Conservation (phyloP, 2,329 filamentous ascomycete species). For the Curvularia sp. region DNA sequence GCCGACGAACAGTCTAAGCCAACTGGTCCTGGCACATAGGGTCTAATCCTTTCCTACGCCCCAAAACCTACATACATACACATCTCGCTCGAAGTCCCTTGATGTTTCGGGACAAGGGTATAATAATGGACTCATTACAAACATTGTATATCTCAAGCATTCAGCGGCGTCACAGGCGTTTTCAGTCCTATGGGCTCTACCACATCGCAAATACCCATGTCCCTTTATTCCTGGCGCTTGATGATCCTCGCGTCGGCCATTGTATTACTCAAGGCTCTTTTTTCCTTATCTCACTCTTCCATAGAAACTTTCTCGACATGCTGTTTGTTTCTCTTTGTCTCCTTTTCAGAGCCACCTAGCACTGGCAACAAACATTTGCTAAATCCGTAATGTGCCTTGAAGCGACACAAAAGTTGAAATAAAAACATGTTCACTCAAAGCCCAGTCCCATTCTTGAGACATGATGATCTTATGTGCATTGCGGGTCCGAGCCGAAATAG, state of each 20-base stretch:
- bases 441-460: too few species aligned
- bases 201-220: constrained; percentile 22
- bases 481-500: neutral
- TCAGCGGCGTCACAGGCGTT: constrained; percentile 13
- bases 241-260: constrained; percentile 4
- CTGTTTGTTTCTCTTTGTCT: constrained; percentile 2
- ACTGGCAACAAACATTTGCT: neutral
- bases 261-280: constrained; percentile 16
- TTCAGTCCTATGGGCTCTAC: neutral
- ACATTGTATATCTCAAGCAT: constrained; percentile 17
- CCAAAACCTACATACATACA: constrained; percentile 2
- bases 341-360: constrained; percentile 10
- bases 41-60: neutral
- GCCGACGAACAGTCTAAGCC: constrained; percentile 19
- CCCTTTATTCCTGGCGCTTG: constrained; percentile 7
- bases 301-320: constrained; percentile 2
- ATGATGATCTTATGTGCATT: neutral
- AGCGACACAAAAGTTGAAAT: constrained; percentile 2
- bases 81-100: constrained; percentile 7
- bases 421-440: neutral
- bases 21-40: constrained; percentile 12
- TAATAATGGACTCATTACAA: constrained; percentile 2
- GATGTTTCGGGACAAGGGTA: constrained; percentile 1
- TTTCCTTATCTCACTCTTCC: neutral
- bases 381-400: neutral